A percentile compares a stretch with the other conserved stretches of the same genome.
Evolutionary conservation across 768 basidiomycete genomes (phyloP).

Genomic region (Harrya chromipes): DNA sequence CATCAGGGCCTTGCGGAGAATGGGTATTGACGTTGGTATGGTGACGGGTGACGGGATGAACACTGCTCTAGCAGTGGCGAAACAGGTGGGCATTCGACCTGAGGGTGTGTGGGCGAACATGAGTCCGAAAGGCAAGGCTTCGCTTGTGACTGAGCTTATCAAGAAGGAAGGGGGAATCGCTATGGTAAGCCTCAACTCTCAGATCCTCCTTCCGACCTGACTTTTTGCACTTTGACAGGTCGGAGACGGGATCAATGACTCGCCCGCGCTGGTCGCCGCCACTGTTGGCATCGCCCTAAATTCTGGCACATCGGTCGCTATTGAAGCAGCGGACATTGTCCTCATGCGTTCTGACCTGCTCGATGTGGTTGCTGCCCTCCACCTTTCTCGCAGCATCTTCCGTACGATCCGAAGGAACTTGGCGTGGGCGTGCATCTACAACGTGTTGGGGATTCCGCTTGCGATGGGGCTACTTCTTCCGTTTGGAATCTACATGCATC

Average conservation of each 20-base stretch:
- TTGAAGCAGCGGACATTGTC: constrained; percentile 97
- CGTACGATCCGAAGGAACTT: constrained; percentile 89
- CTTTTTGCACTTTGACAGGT: constrained; percentile 49
- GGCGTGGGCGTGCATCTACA: constrained; percentile 95
- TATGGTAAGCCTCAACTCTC: constrained; percentile 59
- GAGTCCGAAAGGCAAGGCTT: constrained; percentile 94
- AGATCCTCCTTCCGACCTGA: not conserved
- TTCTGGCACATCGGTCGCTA: constrained; percentile 93
- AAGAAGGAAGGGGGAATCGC: constrained; percentile 75
- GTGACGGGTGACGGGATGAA: constrained; percentile 89
- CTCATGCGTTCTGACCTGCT: constrained; percentile 96
- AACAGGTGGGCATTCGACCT: constrained; percentile 80
- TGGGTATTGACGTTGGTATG: constrained; percentile 93
- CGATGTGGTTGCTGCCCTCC: constrained; percentile 94
- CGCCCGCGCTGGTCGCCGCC: constrained; percentile 93
- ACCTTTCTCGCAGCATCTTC: constrained; percentile 88
- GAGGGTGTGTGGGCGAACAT: constrained; percentile 89
- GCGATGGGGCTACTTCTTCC: constrained; percentile 98
- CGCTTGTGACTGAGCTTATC: constrained; percentile 77
- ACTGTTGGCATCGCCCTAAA: constrained; percentile 96
- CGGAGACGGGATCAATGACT: constrained; percentile 99
- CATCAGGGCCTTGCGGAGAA: constrained; percentile 71
- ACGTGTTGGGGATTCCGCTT: constrained; percentile 88
- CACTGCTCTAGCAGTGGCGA: constrained; percentile 87
- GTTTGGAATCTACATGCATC: constrained; percentile 88